phyloP scores from a whole-genome alignment of 1,284 basidiomycete species.

The Cerrena zonata region DNA sequence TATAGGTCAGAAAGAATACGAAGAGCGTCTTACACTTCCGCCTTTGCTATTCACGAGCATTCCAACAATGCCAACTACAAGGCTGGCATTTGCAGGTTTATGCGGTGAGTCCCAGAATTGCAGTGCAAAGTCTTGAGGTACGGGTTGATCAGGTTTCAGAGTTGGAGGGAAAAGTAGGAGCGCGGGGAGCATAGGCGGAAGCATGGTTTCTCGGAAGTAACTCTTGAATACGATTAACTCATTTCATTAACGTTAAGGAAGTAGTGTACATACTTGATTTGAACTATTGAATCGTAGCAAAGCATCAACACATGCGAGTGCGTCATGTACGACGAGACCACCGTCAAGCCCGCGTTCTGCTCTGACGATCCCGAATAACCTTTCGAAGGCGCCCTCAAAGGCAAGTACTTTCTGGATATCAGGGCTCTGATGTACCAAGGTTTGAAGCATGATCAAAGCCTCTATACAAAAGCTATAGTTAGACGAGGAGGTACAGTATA shows the following conservation, averaged over 20 bases:
- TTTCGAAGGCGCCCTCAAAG: conserved; percentile 96
- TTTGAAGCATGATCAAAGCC: conserved; percentile 78
- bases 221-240: conserved; percentile 48
- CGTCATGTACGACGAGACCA: conserved; percentile 82
- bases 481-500: background rate
- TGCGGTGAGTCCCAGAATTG: conserved; percentile 85
- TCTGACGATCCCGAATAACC: conserved; percentile 83
- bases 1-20: background rate
- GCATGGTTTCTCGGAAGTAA: conserved; percentile 90
- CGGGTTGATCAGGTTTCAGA: conserved; percentile 55
- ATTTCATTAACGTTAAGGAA: conserved; percentile 3
- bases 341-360: conserved; percentile 90
- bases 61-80: conserved; percentile 76
- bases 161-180: conserved; percentile 83
- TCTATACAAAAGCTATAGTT: conserved; percentile 38
- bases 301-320: conserved; percentile 78
- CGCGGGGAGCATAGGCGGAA: conserved; percentile 78
- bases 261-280: conserved; percentile 72
- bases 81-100: conserved; percentile 72
- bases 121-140: conserved; percentile 88
- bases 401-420: conserved; percentile 97
- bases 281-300: conserved; percentile 89
- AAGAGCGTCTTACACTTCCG: conserved; percentile 56
- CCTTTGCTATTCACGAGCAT: conserved; percentile 72
- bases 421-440: conserved; percentile 78